Conservation (phyloP, 148 eudicot species). For the Vaccinium corymbosum region DNA sequence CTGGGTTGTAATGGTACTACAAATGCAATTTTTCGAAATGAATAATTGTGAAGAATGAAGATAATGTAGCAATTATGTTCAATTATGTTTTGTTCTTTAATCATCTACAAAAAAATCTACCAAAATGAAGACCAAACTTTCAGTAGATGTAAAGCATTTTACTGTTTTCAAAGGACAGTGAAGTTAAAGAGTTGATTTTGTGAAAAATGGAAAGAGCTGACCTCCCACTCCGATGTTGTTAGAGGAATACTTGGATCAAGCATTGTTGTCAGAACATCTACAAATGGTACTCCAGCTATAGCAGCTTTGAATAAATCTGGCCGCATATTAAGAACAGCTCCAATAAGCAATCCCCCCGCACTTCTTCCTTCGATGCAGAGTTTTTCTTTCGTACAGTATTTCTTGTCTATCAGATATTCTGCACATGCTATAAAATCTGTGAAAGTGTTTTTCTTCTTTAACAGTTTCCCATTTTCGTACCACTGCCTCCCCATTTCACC, state of each 20-base stretch:
- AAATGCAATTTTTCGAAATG: neutral
- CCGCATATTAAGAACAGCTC: constrained; percentile 90
- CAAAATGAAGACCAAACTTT: neutral
- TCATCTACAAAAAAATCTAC: neutral
- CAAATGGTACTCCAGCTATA: constrained; percentile 88
- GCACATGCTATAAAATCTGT: constrained; percentile 84
- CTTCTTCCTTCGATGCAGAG: constrained; percentile 85
- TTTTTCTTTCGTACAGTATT: constrained; percentile 82
- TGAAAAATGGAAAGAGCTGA: constrained; percentile 23
- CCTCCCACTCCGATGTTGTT: constrained; percentile 97
- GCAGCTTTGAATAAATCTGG: constrained; percentile 94
- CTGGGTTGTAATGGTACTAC: neutral
- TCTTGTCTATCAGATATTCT: constrained; percentile 71
- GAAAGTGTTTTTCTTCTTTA: constrained; percentile 79
- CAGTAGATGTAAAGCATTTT: neutral
- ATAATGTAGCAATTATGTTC: neutral
- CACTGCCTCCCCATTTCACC: constrained; percentile 98
- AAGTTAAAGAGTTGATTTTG: neutral
- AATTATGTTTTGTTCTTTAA: neutral
- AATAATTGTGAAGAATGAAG: neutral
- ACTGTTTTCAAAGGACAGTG: neutral
- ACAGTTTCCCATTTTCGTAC: constrained; percentile 82
- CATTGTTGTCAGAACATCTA: constrained; percentile 91
- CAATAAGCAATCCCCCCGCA: constrained; percentile 96
- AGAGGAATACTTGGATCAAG: constrained; percentile 96